A percentile compares a stretch with the other conserved stretches of the same genome.
phyloP scores from a whole-genome alignment of 257 asterid species.

The Penstemon davidsonii region DNA sequence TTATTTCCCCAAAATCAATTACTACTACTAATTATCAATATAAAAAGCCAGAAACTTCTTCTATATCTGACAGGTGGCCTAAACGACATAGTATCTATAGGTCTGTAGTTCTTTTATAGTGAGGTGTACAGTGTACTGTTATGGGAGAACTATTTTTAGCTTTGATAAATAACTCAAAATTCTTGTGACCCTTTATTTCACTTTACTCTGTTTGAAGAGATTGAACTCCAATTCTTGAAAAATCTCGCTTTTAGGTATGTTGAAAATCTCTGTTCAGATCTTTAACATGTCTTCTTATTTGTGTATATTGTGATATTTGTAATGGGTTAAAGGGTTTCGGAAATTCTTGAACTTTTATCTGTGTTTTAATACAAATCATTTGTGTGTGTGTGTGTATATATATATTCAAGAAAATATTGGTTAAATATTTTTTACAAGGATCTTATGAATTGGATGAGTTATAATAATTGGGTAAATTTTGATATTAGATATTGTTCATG shows the following conservation, averaged over 20 bases:
- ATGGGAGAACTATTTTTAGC: neutral
- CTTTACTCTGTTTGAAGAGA: too few relatives aligned
- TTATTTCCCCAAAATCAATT: too few relatives aligned
- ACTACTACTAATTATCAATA: too few relatives aligned
- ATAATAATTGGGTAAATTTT: too few relatives aligned
- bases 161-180: too few relatives aligned
- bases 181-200: too few relatives aligned
- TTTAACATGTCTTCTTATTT: neutral
- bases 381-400: neutral
- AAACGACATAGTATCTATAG: too few relatives aligned
- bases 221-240: neutral
- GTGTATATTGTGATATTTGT: neutral
- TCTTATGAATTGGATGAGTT: too few relatives aligned
- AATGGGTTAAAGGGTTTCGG: neutral
- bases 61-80: too few relatives aligned
- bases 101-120: neutral
- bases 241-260: constrained; percentile 30
- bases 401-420: constrained; percentile 5
- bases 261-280: constrained; percentile 2
- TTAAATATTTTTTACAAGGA: constrained; percentile 1
- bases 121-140: neutral
- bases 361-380: constrained; percentile 16
- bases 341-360: constrained; percentile 1
- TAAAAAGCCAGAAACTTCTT: too few relatives aligned
- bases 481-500: too few relatives aligned